Evolutionary conservation across 1,284 basidiomycete species (phyloP).

Genomic region (Ceratobasidium sp.): DNA sequence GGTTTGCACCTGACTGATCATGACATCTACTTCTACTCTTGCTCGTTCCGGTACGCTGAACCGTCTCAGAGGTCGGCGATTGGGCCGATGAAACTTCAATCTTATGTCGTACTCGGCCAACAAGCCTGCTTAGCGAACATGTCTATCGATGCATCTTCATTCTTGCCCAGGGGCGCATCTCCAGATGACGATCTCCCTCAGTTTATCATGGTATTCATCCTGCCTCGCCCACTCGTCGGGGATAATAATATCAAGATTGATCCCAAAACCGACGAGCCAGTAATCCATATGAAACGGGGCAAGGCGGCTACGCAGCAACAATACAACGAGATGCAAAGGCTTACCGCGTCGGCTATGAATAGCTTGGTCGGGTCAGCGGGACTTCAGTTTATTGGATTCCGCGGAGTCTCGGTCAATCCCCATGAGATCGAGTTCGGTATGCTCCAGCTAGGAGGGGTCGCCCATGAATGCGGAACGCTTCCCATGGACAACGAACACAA

Average conservation of each 20-base stretch:
- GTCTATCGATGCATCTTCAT: slow-evolving; percentile 51
- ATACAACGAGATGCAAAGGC: slow-evolving; percentile 13
- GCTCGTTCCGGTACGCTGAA: slow-evolving; percentile 49
- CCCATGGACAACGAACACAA: slow-evolving; percentile 13
- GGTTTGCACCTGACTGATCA: slow-evolving; percentile 50
- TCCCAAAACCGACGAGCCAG: background rate
- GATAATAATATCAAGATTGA: slow-evolving; percentile 32
- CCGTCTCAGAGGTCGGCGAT: slow-evolving; percentile 35
- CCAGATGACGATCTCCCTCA: slow-evolving; percentile 45
- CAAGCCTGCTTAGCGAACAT: slow-evolving; percentile 48
- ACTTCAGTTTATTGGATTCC: slow-evolving; percentile 24
- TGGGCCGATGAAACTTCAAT: slow-evolving; percentile 51
- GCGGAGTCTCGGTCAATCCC: background rate
- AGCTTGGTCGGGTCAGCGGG: background rate
- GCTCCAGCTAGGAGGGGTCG: slow-evolving; percentile 43
- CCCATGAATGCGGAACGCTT: slow-evolving; percentile 43
- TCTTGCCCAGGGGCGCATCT: slow-evolving; percentile 48
- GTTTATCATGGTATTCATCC: slow-evolving; percentile 50
- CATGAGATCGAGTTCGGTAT: slow-evolving; percentile 15
- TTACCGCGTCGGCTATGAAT: slow-evolving; percentile 30
- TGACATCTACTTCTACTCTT: slow-evolving; percentile 48
- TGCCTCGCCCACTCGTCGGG: slow-evolving; percentile 19
- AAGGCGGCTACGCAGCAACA: background rate
- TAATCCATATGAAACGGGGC: background rate
- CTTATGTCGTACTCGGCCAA: slow-evolving; percentile 37